Evolutionary conservation across 192 early-diverging fungal species (phyloP), one percentile per base, ranked within the genome.

Genomic region (Umbelopsis ramanniana): DNA sequence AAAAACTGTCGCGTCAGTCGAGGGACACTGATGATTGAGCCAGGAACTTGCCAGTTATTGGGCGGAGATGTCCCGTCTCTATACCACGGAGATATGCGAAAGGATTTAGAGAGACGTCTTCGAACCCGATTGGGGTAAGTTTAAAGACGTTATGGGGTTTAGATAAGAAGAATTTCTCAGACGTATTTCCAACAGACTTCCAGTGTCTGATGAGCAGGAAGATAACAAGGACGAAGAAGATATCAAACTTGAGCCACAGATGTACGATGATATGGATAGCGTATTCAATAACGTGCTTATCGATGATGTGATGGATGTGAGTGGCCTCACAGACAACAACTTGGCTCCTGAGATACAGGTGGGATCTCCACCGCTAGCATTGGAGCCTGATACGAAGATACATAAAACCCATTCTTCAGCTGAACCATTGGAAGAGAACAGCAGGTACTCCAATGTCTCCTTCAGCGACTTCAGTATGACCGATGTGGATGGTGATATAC

Each of bases 261-360:
- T 37, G 12, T 29, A 63, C 7, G 57, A 63, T 63, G 57, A 63
- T 37, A 38, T 63, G 57, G 57, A 63, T 35, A 33, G 26, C 57
- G 26, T 63, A 63, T 37, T 63, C 14, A 22, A 63, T 15, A 26
- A 37, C 17, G 57, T 26, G 7, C 29, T 63, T 17, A 14, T 63
- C 3, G 57, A 63, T 35, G 57, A 63, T 37, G 26, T 37, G 11
- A 63, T 63, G 33, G 57, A 63, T 14, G 35, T 37, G 4, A 37
- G 57, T 37, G 33, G 26, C 19, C 35, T 63, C 3, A 26, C 57
- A 37, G 17, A 19, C 3, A 17, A 19, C 3, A 14, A n/a, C n/a
- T n/a, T 15, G 15, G 33, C 57, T n/a, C 29, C 26, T n/a, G 57
- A 37, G 33, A 6, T 1, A 50, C n/a, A 50, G 19, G 48, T 6